Percentiles rank a stretch among this genome's conserved stretches.
These are phyloP conservation scores for Hypomontagnella monticulosa DNA, from an alignment of 495 filamentous ascomycete species.

Conservation along the genomic window DNA sequence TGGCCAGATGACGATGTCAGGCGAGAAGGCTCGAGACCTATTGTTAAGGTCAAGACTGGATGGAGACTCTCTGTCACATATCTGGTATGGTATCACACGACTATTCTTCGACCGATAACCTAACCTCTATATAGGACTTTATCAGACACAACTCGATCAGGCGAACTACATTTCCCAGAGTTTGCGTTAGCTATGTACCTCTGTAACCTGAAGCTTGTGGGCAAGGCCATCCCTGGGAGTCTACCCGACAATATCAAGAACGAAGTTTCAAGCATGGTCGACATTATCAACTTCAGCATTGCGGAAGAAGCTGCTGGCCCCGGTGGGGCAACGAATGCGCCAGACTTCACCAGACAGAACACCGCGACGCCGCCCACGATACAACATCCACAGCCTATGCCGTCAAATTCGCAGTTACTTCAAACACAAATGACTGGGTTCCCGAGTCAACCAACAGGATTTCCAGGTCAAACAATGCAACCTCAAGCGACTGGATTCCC, in stretches of 20 bases:
- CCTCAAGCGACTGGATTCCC: constrained; percentile 68
- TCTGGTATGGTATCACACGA: constrained; percentile 69
- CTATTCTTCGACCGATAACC: constrained; percentile 3
- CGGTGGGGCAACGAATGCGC: constrained; percentile 70
- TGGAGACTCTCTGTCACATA: constrained; percentile 82
- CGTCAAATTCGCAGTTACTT: constrained; percentile 79
- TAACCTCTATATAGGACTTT: constrained; percentile 70
- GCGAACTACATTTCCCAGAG: constrained; percentile 96
- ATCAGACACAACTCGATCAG: constrained; percentile 96
- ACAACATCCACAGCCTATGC: constrained; percentile 86
- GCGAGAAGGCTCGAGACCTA: constrained; percentile 89
- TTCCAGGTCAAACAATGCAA: constrained; percentile 59
- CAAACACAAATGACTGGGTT: constrained; percentile 80
- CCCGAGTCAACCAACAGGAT: constrained; percentile 63
- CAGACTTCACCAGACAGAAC: constrained; percentile 78
- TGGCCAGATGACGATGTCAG: constrained; percentile 82
- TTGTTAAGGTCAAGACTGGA: constrained; percentile 86
- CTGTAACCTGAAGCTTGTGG: constrained; percentile 90
- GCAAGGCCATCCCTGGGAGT: constrained; percentile 76
- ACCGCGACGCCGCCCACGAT: constrained; percentile 74
- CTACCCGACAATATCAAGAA: constrained; percentile 90
- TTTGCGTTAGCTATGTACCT: constrained; percentile 99
- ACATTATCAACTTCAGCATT: constrained; percentile 97
- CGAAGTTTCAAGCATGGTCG: constrained; percentile 99
- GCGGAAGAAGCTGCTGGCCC: constrained; percentile 73